Evolutionary conservation across 495 filamentous ascomycete species (phyloP).

Genomic region (Opeltia flavorubescens): DNA sequence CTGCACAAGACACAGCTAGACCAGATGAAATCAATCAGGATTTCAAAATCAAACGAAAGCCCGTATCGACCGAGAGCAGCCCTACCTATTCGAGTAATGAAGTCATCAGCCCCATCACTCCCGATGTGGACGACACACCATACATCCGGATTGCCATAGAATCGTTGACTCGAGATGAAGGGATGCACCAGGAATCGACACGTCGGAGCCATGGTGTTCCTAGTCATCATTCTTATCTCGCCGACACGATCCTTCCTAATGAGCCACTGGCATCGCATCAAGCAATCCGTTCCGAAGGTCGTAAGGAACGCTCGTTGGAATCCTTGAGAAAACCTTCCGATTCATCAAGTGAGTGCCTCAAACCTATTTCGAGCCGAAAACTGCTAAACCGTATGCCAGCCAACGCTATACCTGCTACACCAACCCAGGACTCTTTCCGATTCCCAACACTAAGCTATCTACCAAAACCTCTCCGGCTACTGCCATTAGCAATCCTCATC

Average conservation of each 20-base stretch:
- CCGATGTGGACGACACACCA: constrained; percentile 51
- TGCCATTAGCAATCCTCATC: constrained; percentile 42
- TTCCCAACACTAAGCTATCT: constrained; percentile 47
- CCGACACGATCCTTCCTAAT: constrained; percentile 38
- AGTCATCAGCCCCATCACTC: constrained; percentile 37
- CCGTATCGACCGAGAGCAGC: constrained; percentile 10
- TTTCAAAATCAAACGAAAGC: constrained; percentile 14
- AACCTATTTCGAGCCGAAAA: background rate
- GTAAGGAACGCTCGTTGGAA: background rate
- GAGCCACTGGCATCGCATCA: constrained; percentile 32
- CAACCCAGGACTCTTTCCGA: constrained; percentile 27
- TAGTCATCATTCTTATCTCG: constrained; percentile 30
- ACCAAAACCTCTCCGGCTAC: constrained; percentile 50
- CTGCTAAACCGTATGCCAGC: background rate
- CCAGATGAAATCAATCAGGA: constrained; percentile 19
- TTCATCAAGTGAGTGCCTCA: background rate
- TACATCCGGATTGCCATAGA: constrained; percentile 63
- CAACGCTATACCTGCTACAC: constrained; percentile 30
- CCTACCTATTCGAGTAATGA: constrained; percentile 6
- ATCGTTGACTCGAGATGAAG: constrained; percentile 54
- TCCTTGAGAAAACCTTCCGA: background rate
- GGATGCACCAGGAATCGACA: constrained; percentile 25
- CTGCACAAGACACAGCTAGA: constrained; percentile 23
- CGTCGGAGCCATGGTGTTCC: constrained; percentile 16
- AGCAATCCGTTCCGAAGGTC: constrained; percentile 12